Evolutionary conservation across 257 asterid genomes (phyloP).

Genomic region (Rubia yunnanensis): DNA sequence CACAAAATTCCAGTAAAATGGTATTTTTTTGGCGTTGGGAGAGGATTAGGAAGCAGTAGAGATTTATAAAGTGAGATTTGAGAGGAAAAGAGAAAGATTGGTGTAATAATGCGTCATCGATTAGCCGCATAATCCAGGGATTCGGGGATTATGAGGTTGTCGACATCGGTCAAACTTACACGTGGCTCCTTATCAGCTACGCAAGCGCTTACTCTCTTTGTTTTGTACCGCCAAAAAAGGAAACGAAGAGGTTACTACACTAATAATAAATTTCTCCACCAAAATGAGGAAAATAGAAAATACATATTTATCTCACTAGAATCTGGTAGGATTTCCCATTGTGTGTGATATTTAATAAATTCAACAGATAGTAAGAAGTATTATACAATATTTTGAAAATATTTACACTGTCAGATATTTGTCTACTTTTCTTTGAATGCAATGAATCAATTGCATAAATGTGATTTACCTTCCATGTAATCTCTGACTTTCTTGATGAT

Average conservation of each 20-base stretch:
- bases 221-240: background rate
- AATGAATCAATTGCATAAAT: too few species aligned
- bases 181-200: slow-evolving; percentile 7
- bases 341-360: too few species aligned
- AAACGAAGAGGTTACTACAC: background rate
- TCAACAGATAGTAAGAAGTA: background rate
- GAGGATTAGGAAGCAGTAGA: background rate
- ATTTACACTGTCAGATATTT: too few species aligned
- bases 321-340: too few species aligned
- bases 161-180: background rate
- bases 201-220: slow-evolving; percentile 3
- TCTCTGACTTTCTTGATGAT: background rate
- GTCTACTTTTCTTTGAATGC: background rate
- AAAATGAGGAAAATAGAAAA: background rate
- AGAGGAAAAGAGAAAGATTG: background rate
- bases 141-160: background rate
- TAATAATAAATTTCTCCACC: background rate
- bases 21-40: background rate
- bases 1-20: background rate
- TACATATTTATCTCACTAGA: too few species aligned
- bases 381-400: too few species aligned
- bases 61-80: background rate
- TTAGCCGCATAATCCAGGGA: slow-evolving; percentile 2
- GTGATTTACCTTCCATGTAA: background rate
- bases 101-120: background rate